phyloP scores from a whole-genome alignment of 139 green algal genomes.

The Chlamydomonas applanata region DNA sequence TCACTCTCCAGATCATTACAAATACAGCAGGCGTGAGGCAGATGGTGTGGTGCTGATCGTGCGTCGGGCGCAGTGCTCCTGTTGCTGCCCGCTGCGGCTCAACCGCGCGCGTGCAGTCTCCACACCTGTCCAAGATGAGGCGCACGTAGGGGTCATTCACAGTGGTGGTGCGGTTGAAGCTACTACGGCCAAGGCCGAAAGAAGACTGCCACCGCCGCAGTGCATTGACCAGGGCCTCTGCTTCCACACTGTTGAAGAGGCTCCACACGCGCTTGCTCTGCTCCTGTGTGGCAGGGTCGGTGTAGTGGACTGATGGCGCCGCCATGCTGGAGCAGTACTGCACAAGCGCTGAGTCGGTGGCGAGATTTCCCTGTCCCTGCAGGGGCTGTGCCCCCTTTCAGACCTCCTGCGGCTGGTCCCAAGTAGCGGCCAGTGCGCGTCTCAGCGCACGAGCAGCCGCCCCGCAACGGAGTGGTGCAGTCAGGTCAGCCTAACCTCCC shows the following conservation, averaged over 20 bases:
- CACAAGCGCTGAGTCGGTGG: too few relatives aligned
- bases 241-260: conserved; percentile 30
- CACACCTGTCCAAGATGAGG: conserved; percentile 29
- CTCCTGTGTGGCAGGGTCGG: not conserved
- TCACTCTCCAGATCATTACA: too few relatives aligned
- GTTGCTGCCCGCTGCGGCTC: too few relatives aligned
- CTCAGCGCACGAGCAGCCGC: not conserved
- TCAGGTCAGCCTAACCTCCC: too few relatives aligned
- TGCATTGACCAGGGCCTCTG: conserved; percentile 36
- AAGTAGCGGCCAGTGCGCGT: not conserved
- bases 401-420: too few relatives aligned
- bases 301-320: not conserved
- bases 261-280: not conserved
- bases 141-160: conserved; percentile 37
- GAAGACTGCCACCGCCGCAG: conserved; percentile 29
- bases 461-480: not conserved
- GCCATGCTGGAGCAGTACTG: not conserved
- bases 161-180: conserved; percentile 7
- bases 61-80: too few relatives aligned
- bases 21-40: not conserved
- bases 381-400: too few relatives aligned
- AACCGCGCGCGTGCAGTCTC: not conserved
- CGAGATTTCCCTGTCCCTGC: too few relatives aligned
- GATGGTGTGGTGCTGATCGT: too few relatives aligned
- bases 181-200: conserved; percentile 11